A percentile compares a stretch with the other conserved stretches of the same genome.
Conservation (phyloP, 768 basidiomycete species). For the Fomitopsis pulvina region DNA sequence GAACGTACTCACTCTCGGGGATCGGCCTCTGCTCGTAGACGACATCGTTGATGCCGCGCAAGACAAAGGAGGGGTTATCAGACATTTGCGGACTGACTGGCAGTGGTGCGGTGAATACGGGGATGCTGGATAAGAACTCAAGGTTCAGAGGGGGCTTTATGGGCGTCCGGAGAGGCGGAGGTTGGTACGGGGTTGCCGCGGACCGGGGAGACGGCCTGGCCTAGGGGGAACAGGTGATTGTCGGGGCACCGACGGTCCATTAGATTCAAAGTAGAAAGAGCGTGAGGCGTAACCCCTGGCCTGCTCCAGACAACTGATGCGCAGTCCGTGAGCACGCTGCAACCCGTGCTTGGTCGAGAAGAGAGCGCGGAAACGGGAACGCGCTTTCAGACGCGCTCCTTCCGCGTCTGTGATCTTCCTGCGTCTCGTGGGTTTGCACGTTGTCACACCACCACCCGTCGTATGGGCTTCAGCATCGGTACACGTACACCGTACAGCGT, state of each 20-base stretch:
- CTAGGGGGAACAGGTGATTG: slow-evolving; percentile 2
- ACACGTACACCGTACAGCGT: too few relatives aligned
- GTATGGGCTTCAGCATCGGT: too few relatives aligned
- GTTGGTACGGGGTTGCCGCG: slow-evolving; percentile 6
- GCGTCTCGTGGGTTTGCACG: neutral
- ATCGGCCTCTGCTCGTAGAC: slow-evolving; percentile 70
- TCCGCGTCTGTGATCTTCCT: neutral
- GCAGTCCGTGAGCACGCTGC: neutral
- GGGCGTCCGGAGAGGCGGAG: neutral
- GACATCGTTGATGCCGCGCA: slow-evolving; percentile 62
- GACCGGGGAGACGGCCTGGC: slow-evolving; percentile 16
- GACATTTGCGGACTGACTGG: slow-evolving; percentile 35
- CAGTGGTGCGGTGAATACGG: neutral
- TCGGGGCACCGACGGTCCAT: neutral
- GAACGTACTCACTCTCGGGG: slow-evolving; percentile 45
- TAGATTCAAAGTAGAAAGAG: neutral
- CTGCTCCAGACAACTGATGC: neutral
- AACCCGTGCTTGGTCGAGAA: too few relatives aligned
- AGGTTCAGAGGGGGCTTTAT: slow-evolving; percentile 10
- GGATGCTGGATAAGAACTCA: neutral
- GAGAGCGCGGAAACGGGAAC: neutral
- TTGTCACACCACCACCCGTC: too few relatives aligned
- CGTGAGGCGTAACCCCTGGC: neutral
- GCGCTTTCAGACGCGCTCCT: neutral
- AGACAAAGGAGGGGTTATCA: slow-evolving; percentile 75